Evolutionary conservation across 1,139 yeast genomes (phyloP), one percentile per base, ranked within the genome.

Genomic region (Pichia sp.): DNA sequence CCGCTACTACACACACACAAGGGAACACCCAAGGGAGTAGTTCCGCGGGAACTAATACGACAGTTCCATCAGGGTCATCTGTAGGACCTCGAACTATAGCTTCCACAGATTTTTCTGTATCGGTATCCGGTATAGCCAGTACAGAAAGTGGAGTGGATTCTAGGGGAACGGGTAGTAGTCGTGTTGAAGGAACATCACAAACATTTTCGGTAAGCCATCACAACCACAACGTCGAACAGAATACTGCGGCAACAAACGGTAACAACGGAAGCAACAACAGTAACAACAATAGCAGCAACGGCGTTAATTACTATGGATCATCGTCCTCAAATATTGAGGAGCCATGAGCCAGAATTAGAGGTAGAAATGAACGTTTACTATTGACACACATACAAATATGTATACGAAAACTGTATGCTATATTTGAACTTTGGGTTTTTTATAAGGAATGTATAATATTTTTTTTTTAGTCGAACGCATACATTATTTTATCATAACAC

Each of bases 31-130:
- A 38, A 38, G 41, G 41, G 19, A 29, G 32, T 10, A 38, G 44
- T 29, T 31, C 45, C 7, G 36, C 47, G 43, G 26, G 45, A 46
- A 36, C 56, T 40, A 19, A 36, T 10, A 7, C 57, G 42, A 16
- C 51, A n/a, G 13, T 48, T n/a, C n/a, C 59, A 36, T 32, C 52
- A 26, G 19, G 52, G 13, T 47, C 54, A 43, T 23, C 57, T 1
- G 47, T 50, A n/a, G 53, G 50, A 15, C 50, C 53, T 34, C 47
- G 45, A 36, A 51, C 53, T 8, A 29, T 51, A 8, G 23, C 49
- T 19, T 23, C 49, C 8, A 47, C 53, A 3, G 47, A 45, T 13
- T 38, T 19, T n/a, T 29, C 47, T 32, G 50, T 32, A 2, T 5
- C 50, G 11, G 45, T 23, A 30, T 15, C 47, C 13, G 50, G 45